Percentiles rank a stretch among this genome's conserved stretches.
phyloP scores from a whole-genome alignment of 352 stramenopile species.

The Phytophthora citricola region DNA sequence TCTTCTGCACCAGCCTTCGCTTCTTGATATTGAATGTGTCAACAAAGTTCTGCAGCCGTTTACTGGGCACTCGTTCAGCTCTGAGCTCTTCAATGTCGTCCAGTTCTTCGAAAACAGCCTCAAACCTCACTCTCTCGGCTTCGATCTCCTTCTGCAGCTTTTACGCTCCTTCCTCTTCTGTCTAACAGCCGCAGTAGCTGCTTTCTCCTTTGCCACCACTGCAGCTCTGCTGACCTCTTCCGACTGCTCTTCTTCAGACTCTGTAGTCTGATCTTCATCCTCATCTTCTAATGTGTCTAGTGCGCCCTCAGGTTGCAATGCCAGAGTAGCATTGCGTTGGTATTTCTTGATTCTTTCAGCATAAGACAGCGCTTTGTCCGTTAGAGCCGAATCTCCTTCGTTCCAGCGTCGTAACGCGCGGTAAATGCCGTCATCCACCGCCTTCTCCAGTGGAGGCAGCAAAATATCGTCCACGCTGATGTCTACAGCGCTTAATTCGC shows the following conservation, averaged over 20 bases:
- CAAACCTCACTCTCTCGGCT: conserved; percentile 35
- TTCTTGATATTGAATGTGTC: conserved; percentile 62
- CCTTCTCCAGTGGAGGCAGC: conserved; percentile 59
- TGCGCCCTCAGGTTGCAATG: conserved; percentile 51
- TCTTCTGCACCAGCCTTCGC: conserved; percentile 54
- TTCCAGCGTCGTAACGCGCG: conserved; percentile 72
- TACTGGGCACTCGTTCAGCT: conserved; percentile 51
- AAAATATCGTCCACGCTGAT: conserved; percentile 59
- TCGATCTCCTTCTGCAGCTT: conserved; percentile 36
- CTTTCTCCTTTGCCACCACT: conserved; percentile 33
- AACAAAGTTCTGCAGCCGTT: conserved; percentile 57
- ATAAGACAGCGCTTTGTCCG: conserved; percentile 62
- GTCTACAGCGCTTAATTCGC: conserved; percentile 43
- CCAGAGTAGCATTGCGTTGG: conserved; percentile 55
- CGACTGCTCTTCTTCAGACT: conserved; percentile 20
- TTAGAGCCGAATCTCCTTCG: conserved; percentile 47
- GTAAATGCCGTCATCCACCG: conserved; percentile 65
- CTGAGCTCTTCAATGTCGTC: conserved; percentile 49
- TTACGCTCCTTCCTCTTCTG: conserved; percentile 28
- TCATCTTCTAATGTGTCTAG: conserved; percentile 17
- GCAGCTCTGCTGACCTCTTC: conserved; percentile 19
- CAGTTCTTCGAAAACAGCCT: conserved; percentile 46
- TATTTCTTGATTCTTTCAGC: conserved; percentile 66
- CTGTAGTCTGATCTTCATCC: conserved; percentile 10
- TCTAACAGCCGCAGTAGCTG: conserved; percentile 13